Evolutionary conservation across 768 basidiomycete genomes (phyloP), one percentile per base, ranked within the genome.

Genomic region (Leccinum incarnatum): DNA sequence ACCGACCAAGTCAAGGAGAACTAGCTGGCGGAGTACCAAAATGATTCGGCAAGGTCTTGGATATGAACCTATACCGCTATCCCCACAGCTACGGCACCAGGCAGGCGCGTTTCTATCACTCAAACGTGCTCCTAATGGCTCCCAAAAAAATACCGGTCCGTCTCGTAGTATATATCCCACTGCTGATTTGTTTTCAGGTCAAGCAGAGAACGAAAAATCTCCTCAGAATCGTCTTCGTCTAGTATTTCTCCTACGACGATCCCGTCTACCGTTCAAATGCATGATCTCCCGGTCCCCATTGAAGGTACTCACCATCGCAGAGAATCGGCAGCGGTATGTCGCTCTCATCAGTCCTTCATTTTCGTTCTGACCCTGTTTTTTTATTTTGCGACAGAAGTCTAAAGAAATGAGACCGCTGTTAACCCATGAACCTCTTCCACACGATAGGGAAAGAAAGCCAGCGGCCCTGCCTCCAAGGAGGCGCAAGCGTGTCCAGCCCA

Each of bases 11-110:
- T 50, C 40, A 48, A 51, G 32, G 32, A 34, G 12, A 5, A 34
- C 32, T 32, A 32, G 32, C 12, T 34, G 32, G 72, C 72, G 72
- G 72, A 73, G 72, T 72, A 34, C 61, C 67, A 73, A 73, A 59
- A n/a, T 19, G 12, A 34, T 21, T 67, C 69, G 62, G 65, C 62
- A 62, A 68, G 52, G 57, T 54, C 54, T 61, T 69, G 69, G 61
- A 61, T 58, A 71, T 67, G 62, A 71, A 71, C 64, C 69, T 34
- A 12, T 57, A 53, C 53, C 57, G 53, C 45, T 66, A 60, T 61
- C 64, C 64, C 72, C 62, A 67, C 67, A 65, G 64, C 69, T 73
- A 70, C 65, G 72, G 63, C 69, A 63, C 70, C 72, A 67, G 73
- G 73, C 62, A 57, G 58, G 54, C 68, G 73, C 72, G 65, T 72